Conservation (phyloP, 352 stramenopile genomes). For the Phytopythium cucurbitacearum region DNA sequence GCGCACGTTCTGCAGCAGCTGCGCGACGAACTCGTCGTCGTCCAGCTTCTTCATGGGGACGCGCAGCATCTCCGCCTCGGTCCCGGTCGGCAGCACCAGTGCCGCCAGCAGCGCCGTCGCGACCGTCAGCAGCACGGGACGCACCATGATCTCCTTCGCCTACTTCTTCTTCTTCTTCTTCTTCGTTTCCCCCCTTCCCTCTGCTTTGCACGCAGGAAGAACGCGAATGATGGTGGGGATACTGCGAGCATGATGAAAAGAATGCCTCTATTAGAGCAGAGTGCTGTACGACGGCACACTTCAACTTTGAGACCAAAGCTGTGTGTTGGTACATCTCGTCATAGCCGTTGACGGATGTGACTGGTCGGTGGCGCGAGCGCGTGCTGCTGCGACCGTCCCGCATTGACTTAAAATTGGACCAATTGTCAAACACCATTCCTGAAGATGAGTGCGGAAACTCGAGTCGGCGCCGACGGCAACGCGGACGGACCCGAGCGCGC, state of each 20-base stretch:
- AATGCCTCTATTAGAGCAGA: background rate
- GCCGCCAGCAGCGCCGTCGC: constrained; percentile 13
- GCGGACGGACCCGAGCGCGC: constrained; percentile 2
- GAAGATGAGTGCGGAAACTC: too few relatives aligned
- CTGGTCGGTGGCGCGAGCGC: too few relatives aligned
- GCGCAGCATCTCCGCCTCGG: constrained; percentile 36
- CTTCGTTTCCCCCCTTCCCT: too few relatives aligned
- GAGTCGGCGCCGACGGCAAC: background rate
- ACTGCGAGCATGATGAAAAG: background rate
- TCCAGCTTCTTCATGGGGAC: constrained; percentile 69
- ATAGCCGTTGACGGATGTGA: background rate
- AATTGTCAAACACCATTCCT: background rate
- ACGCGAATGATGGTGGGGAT: constrained; percentile 1
- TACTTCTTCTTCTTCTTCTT: background rate
- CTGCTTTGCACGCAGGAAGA: background rate
- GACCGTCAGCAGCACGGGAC: constrained; percentile 13
- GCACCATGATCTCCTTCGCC: constrained; percentile 12
- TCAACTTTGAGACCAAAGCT: constrained; percentile 6
- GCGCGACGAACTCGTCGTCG: constrained; percentile 57
- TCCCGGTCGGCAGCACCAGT: constrained; percentile 3
- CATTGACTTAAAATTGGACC: background rate
- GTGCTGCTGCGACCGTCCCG: too few relatives aligned
- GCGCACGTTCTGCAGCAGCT: constrained; percentile 48
- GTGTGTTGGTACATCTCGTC: background rate
- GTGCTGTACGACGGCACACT: background rate